Percentiles rank a stretch among this genome's conserved stretches.
Evolutionary conservation across 2,329 filamentous ascomycete species (phyloP).

Genomic region (Tolypocladium guangdongense): DNA sequence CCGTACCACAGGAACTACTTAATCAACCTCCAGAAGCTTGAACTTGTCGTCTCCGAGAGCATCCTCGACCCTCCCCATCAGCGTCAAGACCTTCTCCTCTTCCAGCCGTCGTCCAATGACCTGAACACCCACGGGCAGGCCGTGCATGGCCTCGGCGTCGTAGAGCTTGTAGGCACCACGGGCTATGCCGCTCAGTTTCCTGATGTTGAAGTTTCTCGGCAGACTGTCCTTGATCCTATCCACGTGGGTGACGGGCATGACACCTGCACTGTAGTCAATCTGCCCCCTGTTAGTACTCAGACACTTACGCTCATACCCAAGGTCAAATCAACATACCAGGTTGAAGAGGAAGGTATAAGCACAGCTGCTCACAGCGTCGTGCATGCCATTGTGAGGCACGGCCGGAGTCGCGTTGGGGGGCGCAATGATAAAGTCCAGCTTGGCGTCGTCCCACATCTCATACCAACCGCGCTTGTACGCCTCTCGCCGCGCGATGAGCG

Average conservation of each 20-base stretch:
- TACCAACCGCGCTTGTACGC: constrained; percentile 69
- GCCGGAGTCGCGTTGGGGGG: constrained; percentile 88
- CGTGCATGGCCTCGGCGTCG: constrained; percentile 72
- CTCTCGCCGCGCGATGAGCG: constrained; percentile 67
- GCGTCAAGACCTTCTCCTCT: constrained; percentile 76
- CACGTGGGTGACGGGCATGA: constrained; percentile 78
- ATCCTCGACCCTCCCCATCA: constrained; percentile 70
- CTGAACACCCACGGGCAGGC: constrained; percentile 77
- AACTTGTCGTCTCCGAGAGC: constrained; percentile 53
- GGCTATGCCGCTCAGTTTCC: constrained; percentile 66
- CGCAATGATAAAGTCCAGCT: constrained; percentile 68
- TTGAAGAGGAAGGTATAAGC: constrained; percentile 95
- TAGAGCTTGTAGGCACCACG: constrained; percentile 79
- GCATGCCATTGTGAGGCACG: constrained; percentile 78
- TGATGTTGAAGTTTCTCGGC: constrained; percentile 47
- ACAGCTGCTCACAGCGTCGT: constrained; percentile 72
- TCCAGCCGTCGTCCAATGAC: constrained; percentile 69
- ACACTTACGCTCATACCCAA: background rate
- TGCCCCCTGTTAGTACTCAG: constrained; percentile 19
- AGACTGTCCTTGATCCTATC: constrained; percentile 58
- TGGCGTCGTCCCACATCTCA: constrained; percentile 67
- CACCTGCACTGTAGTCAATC: constrained; percentile 77
- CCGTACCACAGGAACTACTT: constrained; percentile 5
- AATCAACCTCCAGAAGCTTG: constrained; percentile 37
- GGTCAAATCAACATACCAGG: constrained; percentile 40